phyloP scores from a whole-genome alignment of 768 basidiomycete genomes.

The Podaxis sp. region DNA sequence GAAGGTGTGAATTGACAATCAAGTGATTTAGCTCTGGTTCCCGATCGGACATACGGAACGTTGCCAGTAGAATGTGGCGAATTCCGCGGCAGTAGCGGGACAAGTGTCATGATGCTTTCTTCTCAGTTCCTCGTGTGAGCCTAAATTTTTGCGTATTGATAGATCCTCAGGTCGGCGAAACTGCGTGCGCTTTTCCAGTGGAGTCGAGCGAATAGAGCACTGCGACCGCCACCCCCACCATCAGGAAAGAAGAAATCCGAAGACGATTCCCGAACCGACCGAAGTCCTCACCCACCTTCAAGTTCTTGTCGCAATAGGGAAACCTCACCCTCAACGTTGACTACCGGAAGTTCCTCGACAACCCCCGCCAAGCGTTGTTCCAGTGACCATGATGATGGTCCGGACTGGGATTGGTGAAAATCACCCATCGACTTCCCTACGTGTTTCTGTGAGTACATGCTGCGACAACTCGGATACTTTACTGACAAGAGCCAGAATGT shows the following conservation, averaged over 20 bases:
- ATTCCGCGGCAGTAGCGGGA: not conserved
- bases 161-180: constrained; percentile 3
- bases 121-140: not conserved
- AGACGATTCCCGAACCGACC: not conserved
- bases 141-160: not conserved
- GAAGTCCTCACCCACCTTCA: not conserved
- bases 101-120: not conserved
- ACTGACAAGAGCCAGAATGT: constrained; percentile 1
- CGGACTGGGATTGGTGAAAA: constrained; percentile 16
- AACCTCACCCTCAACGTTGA: not conserved
- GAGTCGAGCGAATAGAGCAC: not conserved
- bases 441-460: not conserved
- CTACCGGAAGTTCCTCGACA: not conserved
- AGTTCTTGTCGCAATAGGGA: not conserved
- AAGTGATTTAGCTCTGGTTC: not conserved
- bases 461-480: not conserved
- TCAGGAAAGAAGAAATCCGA: not conserved
- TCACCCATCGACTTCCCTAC: not conserved
- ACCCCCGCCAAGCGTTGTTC: not conserved
- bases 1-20: not conserved
- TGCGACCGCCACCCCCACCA: not conserved
- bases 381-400: constrained; percentile 1
- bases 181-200: constrained; percentile 9
- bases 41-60: not conserved
- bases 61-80: not conserved